These are phyloP conservation scores for Penicillium cosmopolitanum DNA, from an alignment of 495 filamentous ascomycete genomes.

Conservation along the genomic window DNA sequence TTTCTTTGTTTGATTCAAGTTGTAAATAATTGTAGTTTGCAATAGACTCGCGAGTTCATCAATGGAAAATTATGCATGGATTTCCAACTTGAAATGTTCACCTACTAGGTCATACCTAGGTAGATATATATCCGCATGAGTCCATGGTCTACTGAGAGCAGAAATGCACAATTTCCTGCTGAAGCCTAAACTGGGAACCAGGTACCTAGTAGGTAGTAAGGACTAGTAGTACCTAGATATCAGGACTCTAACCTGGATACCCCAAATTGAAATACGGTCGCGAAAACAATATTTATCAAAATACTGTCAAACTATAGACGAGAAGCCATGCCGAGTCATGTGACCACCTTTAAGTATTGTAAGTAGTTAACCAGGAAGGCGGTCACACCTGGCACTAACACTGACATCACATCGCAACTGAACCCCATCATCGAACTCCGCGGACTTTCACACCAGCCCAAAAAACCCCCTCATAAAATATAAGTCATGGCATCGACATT, in stretches of 20 bases:
- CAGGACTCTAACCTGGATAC: too few relatives aligned
- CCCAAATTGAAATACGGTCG: too few relatives aligned
- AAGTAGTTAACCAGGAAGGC: constrained; percentile 25
- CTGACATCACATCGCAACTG: constrained; percentile 38
- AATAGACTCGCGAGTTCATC: neutral
- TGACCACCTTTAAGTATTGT: too few relatives aligned
- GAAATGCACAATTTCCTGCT: too few relatives aligned
- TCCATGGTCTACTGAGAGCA: too few relatives aligned
- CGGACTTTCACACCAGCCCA: constrained; percentile 2
- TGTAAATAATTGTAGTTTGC: neutral
- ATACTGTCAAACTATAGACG: too few relatives aligned
- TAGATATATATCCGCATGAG: neutral
- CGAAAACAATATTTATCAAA: too few relatives aligned
- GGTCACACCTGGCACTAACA: constrained; percentile 26
- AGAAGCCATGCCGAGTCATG: too few relatives aligned
- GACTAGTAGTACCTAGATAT: too few relatives aligned
- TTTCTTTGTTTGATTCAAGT: neutral
- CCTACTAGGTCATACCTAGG: neutral
- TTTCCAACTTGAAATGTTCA: too few relatives aligned
- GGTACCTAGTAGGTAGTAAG: too few relatives aligned
- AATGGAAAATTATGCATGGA: neutral
- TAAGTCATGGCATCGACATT: constrained; percentile 32
- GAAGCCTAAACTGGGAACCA: too few relatives aligned
- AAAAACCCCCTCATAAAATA: constrained; percentile 5
- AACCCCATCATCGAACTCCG: neutral